Conservation (phyloP, 129 eudicot species). For the Daucus carota region DNA sequence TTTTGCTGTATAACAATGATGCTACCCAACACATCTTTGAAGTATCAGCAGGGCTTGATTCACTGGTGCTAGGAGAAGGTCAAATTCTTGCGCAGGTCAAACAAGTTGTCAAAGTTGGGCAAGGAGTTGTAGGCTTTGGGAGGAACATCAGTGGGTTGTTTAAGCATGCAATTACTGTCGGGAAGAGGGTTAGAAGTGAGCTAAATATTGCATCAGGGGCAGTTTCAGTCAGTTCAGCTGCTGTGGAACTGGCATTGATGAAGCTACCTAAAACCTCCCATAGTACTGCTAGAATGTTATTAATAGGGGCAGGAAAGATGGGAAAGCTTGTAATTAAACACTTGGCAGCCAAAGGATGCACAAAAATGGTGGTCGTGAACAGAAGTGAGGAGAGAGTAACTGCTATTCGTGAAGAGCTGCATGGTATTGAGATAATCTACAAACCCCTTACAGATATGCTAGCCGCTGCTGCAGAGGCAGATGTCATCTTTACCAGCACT, state of each 20-base stretch:
- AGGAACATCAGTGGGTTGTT: slow-evolving; percentile 28
- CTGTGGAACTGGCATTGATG: slow-evolving; percentile 24
- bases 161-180: slow-evolving; percentile 32
- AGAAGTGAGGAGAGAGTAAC: slow-evolving; percentile 17
- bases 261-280: slow-evolving; percentile 56
- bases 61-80: slow-evolving; percentile 12
- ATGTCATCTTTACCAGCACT: slow-evolving; percentile 84
- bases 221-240: slow-evolving; percentile 21
- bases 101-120: slow-evolving; percentile 35
- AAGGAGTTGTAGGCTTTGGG: slow-evolving; percentile 75
- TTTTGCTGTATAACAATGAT: slow-evolving; percentile 18
- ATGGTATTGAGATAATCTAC: slow-evolving; percentile 30
- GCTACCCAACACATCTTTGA: slow-evolving; percentile 17
- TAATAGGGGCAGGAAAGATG: slow-evolving; percentile 18
- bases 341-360: slow-evolving; percentile 15
- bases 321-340: slow-evolving; percentile 20
- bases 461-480: slow-evolving; percentile 61
- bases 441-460: slow-evolving; percentile 63
- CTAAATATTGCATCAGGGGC: slow-evolving; percentile 15
- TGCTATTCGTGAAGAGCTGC: slow-evolving; percentile 27
- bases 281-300: slow-evolving; percentile 11
- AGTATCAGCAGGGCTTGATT: slow-evolving; percentile 21
- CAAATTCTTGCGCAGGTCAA: slow-evolving; percentile 81
- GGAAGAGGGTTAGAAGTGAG: slow-evolving; percentile 15
- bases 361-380: slow-evolving; percentile 13